Conservation (phyloP, 2,329 filamentous ascomycete genomes). For the Trichoderma asperellum region DNA sequence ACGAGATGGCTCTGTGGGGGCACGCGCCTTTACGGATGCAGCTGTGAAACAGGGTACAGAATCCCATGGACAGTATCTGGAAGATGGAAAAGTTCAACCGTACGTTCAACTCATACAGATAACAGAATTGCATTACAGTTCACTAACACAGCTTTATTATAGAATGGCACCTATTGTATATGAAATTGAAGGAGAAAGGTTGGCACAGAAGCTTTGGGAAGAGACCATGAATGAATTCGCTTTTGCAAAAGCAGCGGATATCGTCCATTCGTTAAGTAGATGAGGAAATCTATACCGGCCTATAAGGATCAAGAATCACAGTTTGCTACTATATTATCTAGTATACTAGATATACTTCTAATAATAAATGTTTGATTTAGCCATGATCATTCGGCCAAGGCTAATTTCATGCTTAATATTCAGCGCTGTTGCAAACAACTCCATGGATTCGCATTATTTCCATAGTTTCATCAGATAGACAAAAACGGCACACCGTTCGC, state of each 20-base stretch:
- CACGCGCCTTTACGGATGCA: conserved; percentile 7
- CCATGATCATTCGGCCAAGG: neutral
- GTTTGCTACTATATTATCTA: neutral
- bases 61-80: conserved; percentile 17
- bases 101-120: neutral
- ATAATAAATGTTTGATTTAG: neutral
- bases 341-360: neutral
- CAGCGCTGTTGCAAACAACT: neutral
- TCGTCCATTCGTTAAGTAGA: neutral
- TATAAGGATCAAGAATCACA: neutral
- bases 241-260: conserved; percentile 7
- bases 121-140: neutral
- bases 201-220: conserved; percentile 7
- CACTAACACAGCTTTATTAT: neutral
- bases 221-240: conserved; percentile 12
- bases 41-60: conserved; percentile 8
- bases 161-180: conserved; percentile 14
- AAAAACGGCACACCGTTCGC: conserved; percentile 12
- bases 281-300: neutral
- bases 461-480: neutral
- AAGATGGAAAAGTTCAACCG: conserved; percentile 19
- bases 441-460: neutral
- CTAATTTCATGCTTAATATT: neutral
- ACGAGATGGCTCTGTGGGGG: neutral
- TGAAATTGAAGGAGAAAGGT: neutral